Conservation (phyloP, 192 early-diverging fungal species). For the Coemansia sp. region DNA sequence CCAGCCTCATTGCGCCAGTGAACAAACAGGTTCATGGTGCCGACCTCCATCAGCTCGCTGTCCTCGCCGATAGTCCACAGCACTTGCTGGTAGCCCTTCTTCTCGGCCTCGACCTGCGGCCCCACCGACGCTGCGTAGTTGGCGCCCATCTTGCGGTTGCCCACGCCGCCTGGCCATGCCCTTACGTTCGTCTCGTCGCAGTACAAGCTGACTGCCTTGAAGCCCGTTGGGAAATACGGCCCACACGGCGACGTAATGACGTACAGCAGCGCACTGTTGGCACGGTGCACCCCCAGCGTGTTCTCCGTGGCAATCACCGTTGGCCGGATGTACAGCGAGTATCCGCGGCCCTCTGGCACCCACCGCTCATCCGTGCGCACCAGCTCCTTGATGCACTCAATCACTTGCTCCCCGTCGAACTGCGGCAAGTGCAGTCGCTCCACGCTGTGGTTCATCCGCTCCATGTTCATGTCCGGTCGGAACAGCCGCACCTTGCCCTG, state of each 20-base stretch:
- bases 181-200: conserved; percentile 86
- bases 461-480: conserved; percentile 99
- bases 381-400: conserved; percentile 84
- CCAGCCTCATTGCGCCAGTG: conserved; percentile 84
- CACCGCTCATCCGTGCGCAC: conserved; percentile 81
- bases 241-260: conserved; percentile 92
- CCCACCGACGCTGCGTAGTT: conserved; percentile 59
- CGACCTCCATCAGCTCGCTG: conserved; percentile 90
- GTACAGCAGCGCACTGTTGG: conserved; percentile 79
- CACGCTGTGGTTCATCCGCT: conserved; percentile 78
- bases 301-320: conserved; percentile 92
- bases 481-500: conserved; percentile 87
- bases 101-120: conserved; percentile 86
- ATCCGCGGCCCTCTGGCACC: conserved; percentile 91
- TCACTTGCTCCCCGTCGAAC: conserved; percentile 79
- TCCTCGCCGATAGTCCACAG: conserved; percentile 93
- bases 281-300: conserved; percentile 80
- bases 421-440: conserved; percentile 80
- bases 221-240: conserved; percentile 96
- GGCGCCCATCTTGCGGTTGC: conserved; percentile 89
- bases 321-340: conserved; percentile 93
- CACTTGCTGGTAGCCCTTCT: conserved; percentile 91
- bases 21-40: conserved; percentile 97
- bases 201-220: conserved; percentile 83
- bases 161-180: conserved; percentile 95